Conservation (phyloP, 495 filamentous ascomycete species). For the Friedmanniomyces simplex region DNA sequence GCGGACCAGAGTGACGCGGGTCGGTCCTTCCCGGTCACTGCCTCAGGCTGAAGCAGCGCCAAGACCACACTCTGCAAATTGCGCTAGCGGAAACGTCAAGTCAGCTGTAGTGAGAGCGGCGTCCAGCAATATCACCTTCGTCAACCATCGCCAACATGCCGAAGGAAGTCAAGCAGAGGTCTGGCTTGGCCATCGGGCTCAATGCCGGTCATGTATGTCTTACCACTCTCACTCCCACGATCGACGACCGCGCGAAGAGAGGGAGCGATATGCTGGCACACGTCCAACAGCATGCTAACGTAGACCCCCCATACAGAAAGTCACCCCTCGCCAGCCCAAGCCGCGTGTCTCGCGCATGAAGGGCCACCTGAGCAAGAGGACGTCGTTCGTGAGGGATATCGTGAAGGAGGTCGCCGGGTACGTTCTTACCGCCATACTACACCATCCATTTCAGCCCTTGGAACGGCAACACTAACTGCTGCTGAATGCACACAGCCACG, state of each 20-base stretch:
- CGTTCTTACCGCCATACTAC: slow-evolving; percentile 23
- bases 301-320: slow-evolving; percentile 56
- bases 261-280: neutral
- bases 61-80: too few relatives aligned
- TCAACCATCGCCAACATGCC: slow-evolving; percentile 24
- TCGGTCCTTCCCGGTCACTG: too few relatives aligned
- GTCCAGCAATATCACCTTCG: neutral
- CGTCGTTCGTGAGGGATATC: slow-evolving; percentile 85
- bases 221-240: slow-evolving; percentile 1
- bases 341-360: slow-evolving; percentile 78
- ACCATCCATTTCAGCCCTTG: neutral
- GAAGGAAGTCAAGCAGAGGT: slow-evolving; percentile 31
- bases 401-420: slow-evolving; percentile 92
- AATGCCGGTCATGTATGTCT: slow-evolving; percentile 82
- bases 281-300: slow-evolving; percentile 28
- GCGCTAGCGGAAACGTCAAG: too few relatives aligned
- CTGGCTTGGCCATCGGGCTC: slow-evolving; percentile 59
- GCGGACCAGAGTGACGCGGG: too few relatives aligned
- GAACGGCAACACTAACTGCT: neutral
- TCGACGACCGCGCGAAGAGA: neutral
- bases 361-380: slow-evolving; percentile 84
- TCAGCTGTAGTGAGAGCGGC: neutral
- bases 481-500: slow-evolving; percentile 47
- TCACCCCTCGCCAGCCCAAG: slow-evolving; percentile 76
- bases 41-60: too few relatives aligned